Base-by-base conservation (phyloP, 805 yeast genomes). In the Candida hispaniensis region DNA sequence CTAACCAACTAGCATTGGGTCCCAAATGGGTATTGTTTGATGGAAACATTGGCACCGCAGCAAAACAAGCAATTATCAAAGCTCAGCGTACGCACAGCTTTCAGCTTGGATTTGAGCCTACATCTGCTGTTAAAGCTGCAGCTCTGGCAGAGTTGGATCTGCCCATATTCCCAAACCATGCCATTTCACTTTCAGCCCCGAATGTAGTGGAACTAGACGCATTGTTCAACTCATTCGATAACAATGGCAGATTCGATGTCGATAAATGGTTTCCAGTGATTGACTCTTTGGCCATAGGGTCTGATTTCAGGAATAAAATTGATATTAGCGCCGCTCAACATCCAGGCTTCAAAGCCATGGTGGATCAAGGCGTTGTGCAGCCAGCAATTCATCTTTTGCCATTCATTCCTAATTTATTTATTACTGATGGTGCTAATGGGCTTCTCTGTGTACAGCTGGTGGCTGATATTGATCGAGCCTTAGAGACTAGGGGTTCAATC, bases 181-280 rank as follows among this genome's bases (percentile, higher is more conserved):
- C 38, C 18, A 50, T 54, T 15, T 59, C 62, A 38, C 44, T 79
- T 13, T 56, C 70, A 1, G 77, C 91, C 0, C 94, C 94, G 1
- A 85, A 93, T 1, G 49, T 63, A 1, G 54, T 59, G 7, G 94
- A 83, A 50, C 61, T 85, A 3, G 54, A 55, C 4, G 49, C 71
- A 1, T 65, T 85, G 22, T 69, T 67, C 52, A 60, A 60, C 5
- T 51, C 72, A 6, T 71, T 80, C 46, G 46, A 51, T 4, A 56
- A 50, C 5, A 64, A 55, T 3, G 63, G 59, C 7, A 51, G 52
- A 32, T 66, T 67, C 43, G 67, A 68, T 24, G 75, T 73, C 15
- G 76, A 74, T 30, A 44, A 53, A 3, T 85, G 94, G 94, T 83
- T 83, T 54, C 77, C 79, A 1, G 59, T 73, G 1, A 52, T 83